Evolutionary conservation across 257 asterid species (phyloP), one percentile per base, ranked within the genome.

Genomic region (Anisodus tanguticus): DNA sequence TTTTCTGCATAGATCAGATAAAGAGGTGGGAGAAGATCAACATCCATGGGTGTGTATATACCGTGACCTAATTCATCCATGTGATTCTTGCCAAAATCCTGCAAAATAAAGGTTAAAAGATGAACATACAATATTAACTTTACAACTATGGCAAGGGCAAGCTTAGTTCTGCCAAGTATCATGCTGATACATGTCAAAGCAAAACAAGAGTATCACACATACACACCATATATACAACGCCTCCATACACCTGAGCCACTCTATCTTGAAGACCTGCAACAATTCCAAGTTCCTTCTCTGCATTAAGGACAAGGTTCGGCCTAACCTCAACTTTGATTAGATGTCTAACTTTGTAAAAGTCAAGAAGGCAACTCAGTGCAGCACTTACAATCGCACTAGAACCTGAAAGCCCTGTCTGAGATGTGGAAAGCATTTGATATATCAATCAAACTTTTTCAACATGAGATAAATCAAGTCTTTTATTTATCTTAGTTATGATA

Each of bases 221-320:
- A 51, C 90, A 84, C 86, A 96, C 99, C 98, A 94, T 97, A 86
- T 92, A 91, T 62, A 97, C 92, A 8, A 97, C 95, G 85, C 98
- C 99, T 5, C 99, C 99, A 37, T 97, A 97, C 86, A 97, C 98
- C 89, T 94, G 99, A 80, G 98, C 98, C 35, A 96, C 99, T 90
- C 99, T 91, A 85, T 97, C 99, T 81, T 97, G 98, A 66, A 97
- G 98, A 83, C 99, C 99, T 37, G 99, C 99, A 83, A 94, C 97
- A 84, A 97, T 97, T 13, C 99, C 98, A 5, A 97, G 94, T 89
- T 97, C 99, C 84, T 93, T 93, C 90, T 97, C 99, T 4, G 98
- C 97, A 85, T 90, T 89, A 54, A 97, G 98, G 85, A 97, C 90
- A 78, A 97, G 95, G 88, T 90, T 93, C 43, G 99, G 99, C 85